Conservation (phyloP, 352 stramenopile species). For the Pelagophyceae sp. region DNA sequence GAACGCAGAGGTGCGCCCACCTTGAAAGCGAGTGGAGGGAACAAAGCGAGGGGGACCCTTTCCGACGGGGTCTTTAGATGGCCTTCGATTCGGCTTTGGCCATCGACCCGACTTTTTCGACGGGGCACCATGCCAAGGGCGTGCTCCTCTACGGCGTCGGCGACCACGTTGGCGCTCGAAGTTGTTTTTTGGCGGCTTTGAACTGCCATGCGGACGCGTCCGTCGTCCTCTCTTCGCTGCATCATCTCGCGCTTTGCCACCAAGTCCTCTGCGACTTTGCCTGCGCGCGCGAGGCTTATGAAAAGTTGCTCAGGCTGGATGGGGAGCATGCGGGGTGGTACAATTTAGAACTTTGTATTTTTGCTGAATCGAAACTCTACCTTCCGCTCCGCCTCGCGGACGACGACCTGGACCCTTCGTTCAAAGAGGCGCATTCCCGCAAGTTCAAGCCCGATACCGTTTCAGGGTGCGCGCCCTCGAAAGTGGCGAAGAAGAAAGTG, state of each 20-base stretch:
- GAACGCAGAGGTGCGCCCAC: too few species aligned
- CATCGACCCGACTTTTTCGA: conserved; percentile 26
- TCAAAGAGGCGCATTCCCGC: conserved; percentile 33
- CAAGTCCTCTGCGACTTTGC: conserved; percentile 15
- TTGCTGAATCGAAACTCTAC: conserved; percentile 23
- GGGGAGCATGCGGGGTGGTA: conserved; percentile 32
- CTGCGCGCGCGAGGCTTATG: neutral
- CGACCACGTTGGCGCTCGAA: conserved; percentile 21
- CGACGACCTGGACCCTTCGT: conserved; percentile 22
- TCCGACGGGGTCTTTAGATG: conserved; percentile 21
- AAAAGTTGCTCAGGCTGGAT: conserved; percentile 1
- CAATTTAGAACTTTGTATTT: conserved; percentile 28
- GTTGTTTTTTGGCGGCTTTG: too few species aligned
- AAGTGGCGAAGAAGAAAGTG: neutral
- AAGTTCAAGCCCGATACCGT: neutral
- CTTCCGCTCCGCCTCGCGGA: too few species aligned
- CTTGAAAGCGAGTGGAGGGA: too few species aligned
- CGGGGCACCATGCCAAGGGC: conserved; percentile 22
- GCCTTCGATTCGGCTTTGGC: conserved; percentile 28
- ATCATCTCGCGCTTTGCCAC: conserved; percentile 20
- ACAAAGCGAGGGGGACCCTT: too few species aligned
- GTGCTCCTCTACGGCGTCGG: conserved; percentile 26
- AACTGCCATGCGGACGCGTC: neutral
- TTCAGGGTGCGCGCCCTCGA: neutral
- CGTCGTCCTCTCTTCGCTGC: neutral